phyloP scores from a whole-genome alignment of 441 rosid species.

The Brassica hybrid region DNA sequence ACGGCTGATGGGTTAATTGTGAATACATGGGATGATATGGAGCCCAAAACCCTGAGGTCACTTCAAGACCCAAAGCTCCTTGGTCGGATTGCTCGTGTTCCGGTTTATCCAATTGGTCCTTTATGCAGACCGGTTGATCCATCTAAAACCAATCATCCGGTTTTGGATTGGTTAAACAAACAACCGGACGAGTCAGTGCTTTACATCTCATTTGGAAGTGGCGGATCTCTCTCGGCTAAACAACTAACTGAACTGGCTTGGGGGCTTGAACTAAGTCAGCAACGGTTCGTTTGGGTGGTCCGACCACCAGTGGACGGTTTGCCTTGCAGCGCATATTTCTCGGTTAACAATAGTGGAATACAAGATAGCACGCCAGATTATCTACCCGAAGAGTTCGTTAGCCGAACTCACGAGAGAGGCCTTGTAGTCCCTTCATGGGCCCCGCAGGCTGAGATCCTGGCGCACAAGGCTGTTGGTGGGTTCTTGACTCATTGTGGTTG shows the following conservation, averaged over 20 bases:
- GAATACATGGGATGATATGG: conserved; percentile 44
- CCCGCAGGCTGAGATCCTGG: conserved; percentile 33
- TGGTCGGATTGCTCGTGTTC: conserved; percentile 37
- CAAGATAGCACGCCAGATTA: conserved; percentile 32
- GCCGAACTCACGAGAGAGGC: conserved; percentile 34
- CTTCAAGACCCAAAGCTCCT: conserved; percentile 34
- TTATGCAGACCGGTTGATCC: conserved; percentile 40
- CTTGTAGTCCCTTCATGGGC: conserved; percentile 37
- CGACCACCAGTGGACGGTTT: conserved; percentile 39
- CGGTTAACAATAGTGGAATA: neutral
- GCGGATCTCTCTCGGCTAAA: conserved; percentile 50
- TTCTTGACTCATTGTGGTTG: conserved; percentile 44
- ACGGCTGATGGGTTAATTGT: conserved; percentile 45
- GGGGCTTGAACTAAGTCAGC: conserved; percentile 52
- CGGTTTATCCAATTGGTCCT: conserved; percentile 52
- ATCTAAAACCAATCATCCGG: conserved; percentile 31
- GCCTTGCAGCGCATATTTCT: conserved; percentile 22
- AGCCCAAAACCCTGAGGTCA: conserved; percentile 44
- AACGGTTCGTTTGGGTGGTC: conserved; percentile 55
- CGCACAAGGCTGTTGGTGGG: conserved; percentile 41
- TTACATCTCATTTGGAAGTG: conserved; percentile 50
- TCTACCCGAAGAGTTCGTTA: conserved; percentile 41
- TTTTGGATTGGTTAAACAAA: conserved; percentile 51
- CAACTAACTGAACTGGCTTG: conserved; percentile 51
- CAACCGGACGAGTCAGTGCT: conserved; percentile 49